Conservation (phyloP, 169 alveolate genomes). For the Eimeria necatrix region DNA sequence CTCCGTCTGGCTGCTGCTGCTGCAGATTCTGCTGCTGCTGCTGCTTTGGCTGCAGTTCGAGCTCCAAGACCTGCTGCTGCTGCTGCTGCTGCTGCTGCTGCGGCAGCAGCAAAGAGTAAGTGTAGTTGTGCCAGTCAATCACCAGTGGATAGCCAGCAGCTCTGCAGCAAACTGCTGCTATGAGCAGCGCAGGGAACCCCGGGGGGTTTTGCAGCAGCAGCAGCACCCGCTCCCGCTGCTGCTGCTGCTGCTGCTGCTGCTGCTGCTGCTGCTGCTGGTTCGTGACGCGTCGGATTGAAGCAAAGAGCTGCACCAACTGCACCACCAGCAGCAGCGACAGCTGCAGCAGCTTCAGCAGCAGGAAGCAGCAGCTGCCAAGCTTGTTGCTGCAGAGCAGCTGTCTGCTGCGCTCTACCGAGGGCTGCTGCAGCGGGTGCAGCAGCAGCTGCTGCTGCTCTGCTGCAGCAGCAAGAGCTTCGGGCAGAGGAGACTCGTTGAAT, state of each 20-base stretch:
- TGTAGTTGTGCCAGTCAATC: constrained; percentile 96
- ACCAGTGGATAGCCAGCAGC: constrained; percentile 84
- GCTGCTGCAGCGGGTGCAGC: neutral
- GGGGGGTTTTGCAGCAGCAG: constrained; percentile 95
- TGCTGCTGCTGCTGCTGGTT: neutral
- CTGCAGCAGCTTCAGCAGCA: neutral
- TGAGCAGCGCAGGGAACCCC: constrained; percentile 90
- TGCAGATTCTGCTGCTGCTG: too few relatives aligned
- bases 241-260: constrained; percentile 40
- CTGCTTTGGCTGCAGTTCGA: neutral
- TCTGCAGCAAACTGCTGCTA: constrained; percentile 84
- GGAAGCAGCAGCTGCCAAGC: neutral
- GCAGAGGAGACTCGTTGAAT: neutral
- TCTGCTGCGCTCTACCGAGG: neutral
- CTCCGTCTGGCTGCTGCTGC: too few relatives aligned
- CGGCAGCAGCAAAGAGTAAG: constrained; percentile 90
- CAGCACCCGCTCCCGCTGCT: constrained; percentile 84
- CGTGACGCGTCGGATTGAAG: neutral
- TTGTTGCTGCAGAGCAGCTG: neutral
- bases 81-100: neutral
- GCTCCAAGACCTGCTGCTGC: neutral
- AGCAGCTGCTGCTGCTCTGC: constrained; percentile 22
- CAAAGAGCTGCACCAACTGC: neutral
- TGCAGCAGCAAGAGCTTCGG: neutral
- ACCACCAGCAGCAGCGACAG: neutral